phyloP scores from a whole-genome alignment of 140 eudicot species.

The Ambrosia hybrid region DNA sequence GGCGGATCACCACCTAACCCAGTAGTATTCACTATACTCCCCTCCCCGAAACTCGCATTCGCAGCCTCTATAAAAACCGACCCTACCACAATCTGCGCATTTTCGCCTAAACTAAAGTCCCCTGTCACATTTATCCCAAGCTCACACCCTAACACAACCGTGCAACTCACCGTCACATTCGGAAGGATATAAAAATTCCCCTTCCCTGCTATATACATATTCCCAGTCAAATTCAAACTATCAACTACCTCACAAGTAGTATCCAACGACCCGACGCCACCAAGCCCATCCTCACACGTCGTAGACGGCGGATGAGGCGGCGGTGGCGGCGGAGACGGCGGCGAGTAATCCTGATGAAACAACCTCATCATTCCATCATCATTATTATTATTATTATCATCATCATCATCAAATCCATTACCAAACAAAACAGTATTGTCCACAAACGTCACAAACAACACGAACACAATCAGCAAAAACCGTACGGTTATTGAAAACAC shows the following conservation, averaged over 20 bases:
- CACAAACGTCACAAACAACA: constrained; percentile 2
- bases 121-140: constrained; percentile 64
- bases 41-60: constrained; percentile 56
- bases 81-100: constrained; percentile 52
- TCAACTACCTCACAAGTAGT: constrained; percentile 83
- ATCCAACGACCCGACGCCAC: constrained; percentile 86
- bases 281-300: constrained; percentile 75
- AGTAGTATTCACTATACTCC: constrained; percentile 76
- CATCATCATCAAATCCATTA: constrained; percentile 22
- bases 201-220: constrained; percentile 82
- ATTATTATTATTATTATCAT: constrained; percentile 8
- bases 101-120: constrained; percentile 74
- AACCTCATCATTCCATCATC: constrained; percentile 22
- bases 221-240: constrained; percentile 60
- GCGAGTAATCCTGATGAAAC: constrained; percentile 85
- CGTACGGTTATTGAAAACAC: constrained; percentile 9
- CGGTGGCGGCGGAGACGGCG: constrained; percentile 98
- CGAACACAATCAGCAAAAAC: not conserved
- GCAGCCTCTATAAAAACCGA: constrained; percentile 53
- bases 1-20: constrained; percentile 86
- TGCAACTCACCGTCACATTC: constrained; percentile 62
- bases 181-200: constrained; percentile 82
- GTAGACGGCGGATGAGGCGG: constrained; percentile 94
- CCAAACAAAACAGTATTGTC: not conserved
- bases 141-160: constrained; percentile 61